Percentiles rank a stretch among this genome's conserved stretches.
Evolutionary conservation across 2,329 filamentous ascomycete genomes (phyloP).

Genomic region (Arachnomyces sp.): DNA sequence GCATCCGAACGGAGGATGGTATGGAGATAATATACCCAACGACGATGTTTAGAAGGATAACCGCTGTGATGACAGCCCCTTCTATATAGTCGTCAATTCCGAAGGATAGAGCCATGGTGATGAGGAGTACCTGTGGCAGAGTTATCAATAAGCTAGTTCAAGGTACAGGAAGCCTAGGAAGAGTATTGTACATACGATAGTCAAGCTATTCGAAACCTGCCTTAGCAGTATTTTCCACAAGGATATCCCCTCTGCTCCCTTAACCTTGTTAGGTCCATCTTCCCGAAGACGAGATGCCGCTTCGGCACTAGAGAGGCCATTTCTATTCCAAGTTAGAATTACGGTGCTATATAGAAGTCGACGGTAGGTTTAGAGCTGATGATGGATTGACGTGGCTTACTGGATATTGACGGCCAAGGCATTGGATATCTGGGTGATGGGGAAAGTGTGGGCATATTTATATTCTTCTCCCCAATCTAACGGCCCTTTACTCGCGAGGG

Average conservation of each 20-base stretch:
- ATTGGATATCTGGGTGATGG: constrained; percentile 14
- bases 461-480: constrained; percentile 8
- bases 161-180: constrained; percentile 8
- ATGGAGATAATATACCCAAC: constrained; percentile 35
- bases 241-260: constrained; percentile 62
- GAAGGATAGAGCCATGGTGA: constrained; percentile 59
- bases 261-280: constrained; percentile 63
- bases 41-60: constrained; percentile 50
- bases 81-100: constrained; percentile 51
- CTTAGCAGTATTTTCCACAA: constrained; percentile 67
- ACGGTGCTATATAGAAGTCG: constrained; percentile 8
- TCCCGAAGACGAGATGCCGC: constrained; percentile 56
- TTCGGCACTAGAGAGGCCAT: constrained; percentile 58
- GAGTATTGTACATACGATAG: constrained; percentile 42
- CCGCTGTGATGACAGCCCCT: constrained; percentile 50
- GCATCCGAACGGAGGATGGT: not conserved
- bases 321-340: constrained; percentile 17
- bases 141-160: constrained; percentile 10
- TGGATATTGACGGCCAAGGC: constrained; percentile 18
- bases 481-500: not conserved
- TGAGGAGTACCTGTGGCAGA: constrained; percentile 55
- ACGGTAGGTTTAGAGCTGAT: constrained; percentile 3
- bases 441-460: constrained; percentile 20
- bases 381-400: constrained; percentile 12
- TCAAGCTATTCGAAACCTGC: constrained; percentile 69